These are phyloP conservation scores for Neurospora terricola DNA, from an alignment of 495 filamentous ascomycete genomes.

Conservation along the genomic window DNA sequence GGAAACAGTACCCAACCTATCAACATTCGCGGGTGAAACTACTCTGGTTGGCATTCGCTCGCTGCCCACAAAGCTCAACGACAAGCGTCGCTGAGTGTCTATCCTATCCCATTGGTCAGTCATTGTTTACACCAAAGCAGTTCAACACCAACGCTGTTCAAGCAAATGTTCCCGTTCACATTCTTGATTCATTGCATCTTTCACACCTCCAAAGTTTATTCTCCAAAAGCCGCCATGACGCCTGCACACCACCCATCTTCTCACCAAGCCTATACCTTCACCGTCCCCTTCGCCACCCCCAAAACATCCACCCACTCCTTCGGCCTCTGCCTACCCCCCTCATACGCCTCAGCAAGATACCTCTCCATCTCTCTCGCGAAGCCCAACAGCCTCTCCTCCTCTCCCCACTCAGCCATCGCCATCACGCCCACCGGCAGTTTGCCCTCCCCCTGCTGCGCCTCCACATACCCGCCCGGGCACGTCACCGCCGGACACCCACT, in stretches of 20 bases:
- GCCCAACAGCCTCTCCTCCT: constrained; percentile 65
- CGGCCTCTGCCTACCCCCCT: constrained; percentile 29
- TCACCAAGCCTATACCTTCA: not conserved
- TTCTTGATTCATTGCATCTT: not conserved
- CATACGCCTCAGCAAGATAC: constrained; percentile 27
- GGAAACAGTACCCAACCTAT: not conserved
- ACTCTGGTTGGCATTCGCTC: not conserved
- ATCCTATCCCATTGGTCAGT: not conserved
- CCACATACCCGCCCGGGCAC: constrained; percentile 65
- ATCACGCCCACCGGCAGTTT: constrained; percentile 68
- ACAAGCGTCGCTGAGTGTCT: not conserved
- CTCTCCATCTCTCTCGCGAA: constrained; percentile 64
- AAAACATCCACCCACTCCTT: constrained; percentile 35
- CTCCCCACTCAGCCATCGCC: constrained; percentile 85
- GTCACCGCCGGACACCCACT: constrained; percentile 70
- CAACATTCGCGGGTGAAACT: not conserved
- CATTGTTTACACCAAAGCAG: not conserved
- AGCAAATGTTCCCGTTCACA: not conserved
- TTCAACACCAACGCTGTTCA: not conserved
- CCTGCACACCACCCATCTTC: too few relatives aligned
- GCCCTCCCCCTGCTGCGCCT: constrained; percentile 36
- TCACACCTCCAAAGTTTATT: not conserved
- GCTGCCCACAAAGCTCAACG: not conserved
- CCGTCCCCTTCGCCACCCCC: constrained; percentile 15
- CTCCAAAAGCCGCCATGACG: not conserved